Evolutionary conservation across 495 filamentous ascomycete species (phyloP), one percentile per base, ranked within the genome.

Genomic region (Penicillium antarcticum): DNA sequence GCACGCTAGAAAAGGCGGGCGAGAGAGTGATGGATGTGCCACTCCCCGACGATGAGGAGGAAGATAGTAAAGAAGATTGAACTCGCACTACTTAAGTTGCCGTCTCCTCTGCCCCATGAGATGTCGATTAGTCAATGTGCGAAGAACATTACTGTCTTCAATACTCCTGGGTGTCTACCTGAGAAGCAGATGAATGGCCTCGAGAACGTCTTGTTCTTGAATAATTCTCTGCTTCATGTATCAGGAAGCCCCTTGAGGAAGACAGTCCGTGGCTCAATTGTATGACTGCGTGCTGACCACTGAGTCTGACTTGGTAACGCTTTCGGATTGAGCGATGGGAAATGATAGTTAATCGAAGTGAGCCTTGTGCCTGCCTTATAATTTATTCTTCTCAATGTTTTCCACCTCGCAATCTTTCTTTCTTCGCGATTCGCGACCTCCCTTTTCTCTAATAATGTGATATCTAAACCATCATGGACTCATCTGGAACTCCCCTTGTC

Each of bases 71-170:
- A 23, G 37, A 39, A 42, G 31, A 50, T 13, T 21, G 26, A 41
- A 36, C 19, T 62, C 67, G 89, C 89, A 91, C 87, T 85, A 87
- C 85, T 85, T 95, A 82, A 96, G 91, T 91, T 95, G 86, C 76
- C 91, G 88, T 81, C 63, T 74, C 76, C 72, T 80, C 57, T 49
- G 47, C 47, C 74, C 86, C 76, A 84, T 92, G 84, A 78, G 74
- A 81, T 91, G 88, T 79, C 84, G 81, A 91, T 92, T 80, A 91
- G 91, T 95, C 91, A 87, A 79, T 84, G 85, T 94, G 91, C 91
- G 88, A 76, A 96, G 78, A 96, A 77, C 55, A 88, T 52, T 49
- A 55, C 68, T 68, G 69, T 61, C 66, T 71, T 70, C 55, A 26
- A 61, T 57, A 68, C 70, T 60, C 63, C 58, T 57, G 54, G 38